Percentiles rank a stretch among this genome's conserved stretches.
Conservation (phyloP, 768 basidiomycete genomes). For the Stropharia rugosoannulata region DNA sequence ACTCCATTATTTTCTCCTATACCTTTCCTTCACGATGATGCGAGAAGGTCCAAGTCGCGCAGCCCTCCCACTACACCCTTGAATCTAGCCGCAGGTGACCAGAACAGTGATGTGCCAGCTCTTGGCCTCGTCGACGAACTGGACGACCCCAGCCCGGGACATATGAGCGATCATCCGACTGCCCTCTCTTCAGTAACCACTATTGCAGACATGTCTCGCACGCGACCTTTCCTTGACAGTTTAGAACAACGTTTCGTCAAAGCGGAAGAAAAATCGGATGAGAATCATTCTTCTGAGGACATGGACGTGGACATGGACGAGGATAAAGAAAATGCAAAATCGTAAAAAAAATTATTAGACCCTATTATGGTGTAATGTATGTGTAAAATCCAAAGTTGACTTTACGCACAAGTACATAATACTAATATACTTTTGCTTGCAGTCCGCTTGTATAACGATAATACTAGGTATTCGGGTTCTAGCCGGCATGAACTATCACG, state of each 20-base stretch:
- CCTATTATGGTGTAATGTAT: not conserved
- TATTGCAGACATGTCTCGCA: constrained; percentile 18
- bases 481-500: not conserved
- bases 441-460: not conserved
- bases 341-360: constrained; percentile 9
- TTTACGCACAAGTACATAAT: not conserved
- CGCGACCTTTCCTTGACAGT: constrained; percentile 53
- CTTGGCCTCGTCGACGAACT: constrained; percentile 84
- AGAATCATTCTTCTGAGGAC: constrained; percentile 27
- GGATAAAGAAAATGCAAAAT: constrained; percentile 48
- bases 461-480: not conserved
- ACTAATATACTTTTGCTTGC: too few relatives aligned
- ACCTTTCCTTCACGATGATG: constrained; percentile 82
- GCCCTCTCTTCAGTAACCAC: constrained; percentile 67
- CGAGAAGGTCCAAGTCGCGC: constrained; percentile 74
- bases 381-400: not conserved
- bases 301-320: constrained; percentile 52
- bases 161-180: constrained; percentile 79
- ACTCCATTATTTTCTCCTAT: constrained; percentile 89
- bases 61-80: constrained; percentile 81
- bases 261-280: constrained; percentile 26
- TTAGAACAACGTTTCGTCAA: constrained; percentile 67
- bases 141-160: constrained; percentile 82
- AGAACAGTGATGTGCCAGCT: constrained; percentile 43
- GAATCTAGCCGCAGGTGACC: constrained; percentile 41